phyloP scores from a whole-genome alignment of 2,329 filamentous ascomycete genomes.

The Apiospora pterosperma region DNA sequence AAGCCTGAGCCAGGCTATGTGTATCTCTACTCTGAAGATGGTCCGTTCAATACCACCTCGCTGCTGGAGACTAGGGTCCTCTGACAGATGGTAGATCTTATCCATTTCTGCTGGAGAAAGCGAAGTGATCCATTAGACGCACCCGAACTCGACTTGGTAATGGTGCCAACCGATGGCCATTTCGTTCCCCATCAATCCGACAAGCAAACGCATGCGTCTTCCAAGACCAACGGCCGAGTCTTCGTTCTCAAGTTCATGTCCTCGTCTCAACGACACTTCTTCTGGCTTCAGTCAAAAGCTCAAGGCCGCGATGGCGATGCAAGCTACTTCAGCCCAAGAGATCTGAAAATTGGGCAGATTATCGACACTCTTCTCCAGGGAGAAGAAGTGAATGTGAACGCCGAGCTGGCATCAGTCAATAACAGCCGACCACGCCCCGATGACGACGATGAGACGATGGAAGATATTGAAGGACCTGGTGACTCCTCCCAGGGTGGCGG shows the following conservation, averaged over 20 bases:
- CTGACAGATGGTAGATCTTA: slow-evolving; percentile 58
- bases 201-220: slow-evolving; percentile 50
- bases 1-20: slow-evolving; percentile 76
- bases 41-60: slow-evolving; percentile 36
- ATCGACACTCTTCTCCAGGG: slow-evolving; percentile 83
- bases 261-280: slow-evolving; percentile 85
- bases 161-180: slow-evolving; percentile 85
- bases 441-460: slow-evolving; percentile 75
- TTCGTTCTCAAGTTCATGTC: slow-evolving; percentile 92
- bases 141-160: slow-evolving; percentile 84
- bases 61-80: background rate
- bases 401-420: slow-evolving; percentile 65
- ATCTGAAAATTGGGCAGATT: slow-evolving; percentile 83
- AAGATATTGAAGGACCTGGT: slow-evolving; percentile 68
- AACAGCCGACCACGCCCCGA: slow-evolving; percentile 48
- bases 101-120: slow-evolving; percentile 97
- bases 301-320: slow-evolving; percentile 67
- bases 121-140: slow-evolving; percentile 66
- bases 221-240: slow-evolving; percentile 81
- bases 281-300: slow-evolving; percentile 93
- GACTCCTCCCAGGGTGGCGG: slow-evolving; percentile 56
- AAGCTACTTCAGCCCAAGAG: slow-evolving; percentile 78
- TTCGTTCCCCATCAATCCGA: slow-evolving; percentile 77
- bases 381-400: slow-evolving; percentile 77
- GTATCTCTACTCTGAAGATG: slow-evolving; percentile 91